These are phyloP conservation scores for Talaromyces thailandensis DNA, from an alignment of 495 filamentous ascomycete genomes.

Conservation along the genomic window DNA sequence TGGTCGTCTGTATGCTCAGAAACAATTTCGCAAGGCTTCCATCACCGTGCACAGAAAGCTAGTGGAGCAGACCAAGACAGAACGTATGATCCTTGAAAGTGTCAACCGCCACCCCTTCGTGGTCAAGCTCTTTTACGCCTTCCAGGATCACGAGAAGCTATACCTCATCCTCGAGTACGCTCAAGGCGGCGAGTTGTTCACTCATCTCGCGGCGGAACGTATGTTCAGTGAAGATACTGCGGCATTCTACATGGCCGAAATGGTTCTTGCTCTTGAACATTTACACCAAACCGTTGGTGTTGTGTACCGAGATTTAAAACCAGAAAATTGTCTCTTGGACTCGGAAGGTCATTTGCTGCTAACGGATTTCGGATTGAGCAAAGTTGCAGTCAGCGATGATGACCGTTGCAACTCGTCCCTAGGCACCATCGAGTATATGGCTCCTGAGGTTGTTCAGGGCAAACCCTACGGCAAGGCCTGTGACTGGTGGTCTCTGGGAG, in stretches of 20 bases:
- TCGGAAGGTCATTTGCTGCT: slow-evolving; percentile 83
- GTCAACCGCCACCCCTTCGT: slow-evolving; percentile 95
- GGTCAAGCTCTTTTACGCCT: slow-evolving; percentile 95
- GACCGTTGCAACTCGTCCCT: slow-evolving; percentile 71
- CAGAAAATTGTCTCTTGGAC: slow-evolving; percentile 95
- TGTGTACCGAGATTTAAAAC: slow-evolving; percentile 93
- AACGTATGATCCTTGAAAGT: slow-evolving; percentile 86
- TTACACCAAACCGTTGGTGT: slow-evolving; percentile 87
- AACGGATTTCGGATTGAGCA: slow-evolving; percentile 94
- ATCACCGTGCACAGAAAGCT: slow-evolving; percentile 86
- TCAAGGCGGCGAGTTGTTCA: slow-evolving; percentile 92
- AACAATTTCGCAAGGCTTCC: slow-evolving; percentile 95
- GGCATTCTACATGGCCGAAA: slow-evolving; percentile 97
- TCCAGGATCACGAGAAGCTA: slow-evolving; percentile 95
- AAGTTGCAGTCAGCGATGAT: slow-evolving; percentile 78
- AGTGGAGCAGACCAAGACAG: slow-evolving; percentile 93
- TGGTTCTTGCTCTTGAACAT: slow-evolving; percentile 88
- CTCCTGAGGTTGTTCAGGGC: slow-evolving; percentile 82
- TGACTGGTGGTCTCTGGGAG: slow-evolving; percentile 98
- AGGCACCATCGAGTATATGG: slow-evolving; percentile 98
- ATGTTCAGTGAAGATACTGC: slow-evolving; percentile 86
- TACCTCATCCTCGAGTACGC: slow-evolving; percentile 98
- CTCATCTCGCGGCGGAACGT: slow-evolving; percentile 76
- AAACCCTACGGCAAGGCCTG: slow-evolving; percentile 81
- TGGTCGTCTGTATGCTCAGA: slow-evolving; percentile 89